Conservation (phyloP, 257 asterid genomes). For the Vinca minor region DNA sequence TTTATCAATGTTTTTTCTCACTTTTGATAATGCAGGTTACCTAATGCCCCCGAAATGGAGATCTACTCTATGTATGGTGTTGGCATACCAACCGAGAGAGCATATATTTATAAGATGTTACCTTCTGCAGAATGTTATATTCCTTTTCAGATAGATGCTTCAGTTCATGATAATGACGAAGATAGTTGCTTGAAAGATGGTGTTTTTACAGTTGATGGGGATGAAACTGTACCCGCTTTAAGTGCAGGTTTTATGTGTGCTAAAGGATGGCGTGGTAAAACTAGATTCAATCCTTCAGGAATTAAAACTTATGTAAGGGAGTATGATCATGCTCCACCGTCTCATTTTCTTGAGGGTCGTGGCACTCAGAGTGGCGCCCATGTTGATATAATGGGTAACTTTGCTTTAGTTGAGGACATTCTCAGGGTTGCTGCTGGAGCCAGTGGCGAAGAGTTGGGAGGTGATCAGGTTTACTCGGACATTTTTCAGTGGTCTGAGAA, state of each 20-base stretch:
- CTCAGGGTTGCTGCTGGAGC: slow-evolving; percentile 78
- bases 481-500: slow-evolving; percentile 72
- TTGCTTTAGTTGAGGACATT: slow-evolving; percentile 62
- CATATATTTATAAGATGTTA: slow-evolving; percentile 49
- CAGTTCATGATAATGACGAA: slow-evolving; percentile 40
- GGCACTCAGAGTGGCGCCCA: slow-evolving; percentile 92
- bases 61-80: slow-evolving; percentile 63
- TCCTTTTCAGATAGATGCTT: slow-evolving; percentile 65
- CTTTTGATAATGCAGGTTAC: slow-evolving; percentile 40
- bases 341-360: slow-evolving; percentile 69
- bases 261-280: slow-evolving; percentile 85
- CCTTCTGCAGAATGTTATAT: slow-evolving; percentile 65
- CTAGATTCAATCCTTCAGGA: slow-evolving; percentile 75
- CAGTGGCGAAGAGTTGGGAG: slow-evolving; percentile 62
- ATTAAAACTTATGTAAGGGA: slow-evolving; percentile 52
- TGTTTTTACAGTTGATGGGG: slow-evolving; percentile 57
- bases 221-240: slow-evolving; percentile 67
- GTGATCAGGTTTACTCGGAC: slow-evolving; percentile 60
- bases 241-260: slow-evolving; percentile 83
- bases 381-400: slow-evolving; percentile 86
- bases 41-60: slow-evolving; percentile 86
- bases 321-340: slow-evolving; percentile 71
- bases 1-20: background rate
- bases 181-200: slow-evolving; percentile 55
- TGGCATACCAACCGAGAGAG: slow-evolving; percentile 71